Percentiles rank a stretch among this genome's conserved stretches.
phyloP scores from a whole-genome alignment of 441 rosid genomes.

The Euphorbia celastroides region DNA sequence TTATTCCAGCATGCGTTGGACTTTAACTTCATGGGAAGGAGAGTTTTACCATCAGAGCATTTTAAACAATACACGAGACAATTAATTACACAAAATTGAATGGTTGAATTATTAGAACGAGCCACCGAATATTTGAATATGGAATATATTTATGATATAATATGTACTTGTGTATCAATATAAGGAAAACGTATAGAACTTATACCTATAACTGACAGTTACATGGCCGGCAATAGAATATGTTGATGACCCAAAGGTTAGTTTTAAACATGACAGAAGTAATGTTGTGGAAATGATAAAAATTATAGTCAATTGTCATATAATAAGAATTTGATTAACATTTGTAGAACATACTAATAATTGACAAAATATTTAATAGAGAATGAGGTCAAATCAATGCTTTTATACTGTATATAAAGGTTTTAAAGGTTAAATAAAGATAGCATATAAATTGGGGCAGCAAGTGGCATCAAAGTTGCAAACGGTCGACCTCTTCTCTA shows the following conservation, averaged over 20 bases:
- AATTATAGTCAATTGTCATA: neutral
- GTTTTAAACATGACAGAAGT: neutral
- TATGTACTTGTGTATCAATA: too few relatives aligned
- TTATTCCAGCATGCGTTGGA: too few relatives aligned
- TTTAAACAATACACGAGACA: too few relatives aligned
- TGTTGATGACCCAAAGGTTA: neutral
- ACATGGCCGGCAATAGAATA: neutral
- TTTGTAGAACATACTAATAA: too few relatives aligned
- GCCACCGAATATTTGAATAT: too few relatives aligned
- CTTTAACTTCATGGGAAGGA: too few relatives aligned
- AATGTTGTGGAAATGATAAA: neutral
- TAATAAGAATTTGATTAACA: neutral
- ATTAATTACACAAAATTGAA: too few relatives aligned
- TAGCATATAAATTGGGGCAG: too few relatives aligned
- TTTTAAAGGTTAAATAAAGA: neutral
- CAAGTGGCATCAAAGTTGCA: conserved; percentile 3
- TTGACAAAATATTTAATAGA: neutral
- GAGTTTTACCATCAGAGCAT: too few relatives aligned
- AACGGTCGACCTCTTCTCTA: conserved; percentile 4
- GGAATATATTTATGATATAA: too few relatives aligned
- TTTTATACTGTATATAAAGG: neutral
- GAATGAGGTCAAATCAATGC: neutral
- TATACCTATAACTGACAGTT: neutral
- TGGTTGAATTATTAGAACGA: too few relatives aligned
- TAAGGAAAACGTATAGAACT: too few relatives aligned